A percentile compares a stretch with the other conserved stretches of the same genome.
These are phyloP conservation scores for Pseudopithomyces chartarum DNA, from an alignment of 2,329 filamentous ascomycete genomes.

Conservation along the genomic window DNA sequence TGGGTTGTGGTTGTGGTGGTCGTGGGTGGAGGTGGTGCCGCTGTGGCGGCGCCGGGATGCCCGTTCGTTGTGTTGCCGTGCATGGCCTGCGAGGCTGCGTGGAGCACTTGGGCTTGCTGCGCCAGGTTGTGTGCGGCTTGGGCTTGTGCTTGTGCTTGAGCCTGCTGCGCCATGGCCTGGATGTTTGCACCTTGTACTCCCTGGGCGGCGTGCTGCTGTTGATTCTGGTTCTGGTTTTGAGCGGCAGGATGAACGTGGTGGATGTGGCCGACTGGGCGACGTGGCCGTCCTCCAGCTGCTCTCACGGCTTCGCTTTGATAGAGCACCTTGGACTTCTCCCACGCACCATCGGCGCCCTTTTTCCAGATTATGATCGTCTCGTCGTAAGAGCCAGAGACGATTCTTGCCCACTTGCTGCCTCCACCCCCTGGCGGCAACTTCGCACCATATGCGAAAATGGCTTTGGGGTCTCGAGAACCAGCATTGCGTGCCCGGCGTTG, in stretches of 20 bases:
- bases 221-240: slow-evolving; percentile 27
- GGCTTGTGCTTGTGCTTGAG: slow-evolving; percentile 43
- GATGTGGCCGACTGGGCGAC: slow-evolving; percentile 27
- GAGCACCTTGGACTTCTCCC: slow-evolving; percentile 77
- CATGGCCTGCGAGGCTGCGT: slow-evolving; percentile 37
- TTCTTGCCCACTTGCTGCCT: slow-evolving; percentile 87
- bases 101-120: slow-evolving; percentile 42
- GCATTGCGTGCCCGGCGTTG: slow-evolving; percentile 60
- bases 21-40: slow-evolving; percentile 9
- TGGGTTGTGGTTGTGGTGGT: slow-evolving; percentile 5
- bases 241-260: slow-evolving; percentile 25
- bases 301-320: slow-evolving; percentile 71
- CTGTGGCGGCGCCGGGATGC: slow-evolving; percentile 11
- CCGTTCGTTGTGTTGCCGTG: slow-evolving; percentile 23
- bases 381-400: slow-evolving; percentile 96
- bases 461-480: slow-evolving; percentile 74
- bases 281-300: slow-evolving; percentile 52
- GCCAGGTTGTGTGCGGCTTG: slow-evolving; percentile 40
- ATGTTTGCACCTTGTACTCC: slow-evolving; percentile 28
- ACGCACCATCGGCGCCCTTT: slow-evolving; percentile 80
- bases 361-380: slow-evolving; percentile 96
- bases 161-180: slow-evolving; percentile 42
- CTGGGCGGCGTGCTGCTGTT: slow-evolving; percentile 14
- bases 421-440: slow-evolving; percentile 90
- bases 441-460: slow-evolving; percentile 80